Base-by-base conservation (phyloP, 768 basidiomycete species). In the Boletus rubroflammeus region DNA sequence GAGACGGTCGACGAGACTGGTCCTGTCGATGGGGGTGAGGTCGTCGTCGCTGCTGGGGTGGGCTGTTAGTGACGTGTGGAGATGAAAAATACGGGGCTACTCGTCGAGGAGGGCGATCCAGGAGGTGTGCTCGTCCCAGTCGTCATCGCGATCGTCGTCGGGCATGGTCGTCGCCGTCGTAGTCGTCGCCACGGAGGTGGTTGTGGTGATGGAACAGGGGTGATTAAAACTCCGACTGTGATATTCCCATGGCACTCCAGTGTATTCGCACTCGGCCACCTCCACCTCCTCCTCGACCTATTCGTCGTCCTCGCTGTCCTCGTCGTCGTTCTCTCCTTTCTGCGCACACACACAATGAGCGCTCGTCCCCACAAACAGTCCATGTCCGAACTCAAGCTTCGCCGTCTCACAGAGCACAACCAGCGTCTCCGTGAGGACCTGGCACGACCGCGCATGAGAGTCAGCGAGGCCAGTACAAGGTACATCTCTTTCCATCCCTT, bases 341-440 rank as follows among this genome's bases (percentile, higher is more conserved):
- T 62, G 41, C 51, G 55, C 56, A 35, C 40, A 8, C 38, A 45
- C 63, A 64, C 60, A 35, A 89, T 89, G 88, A 88, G 84, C 71
- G 76, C 82, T 53, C 83, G 88, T 63, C 85, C 86, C 25, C 87
- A 87, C 71, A 89, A 89, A 81, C 93, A 94, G 81, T 91, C 92
- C 65, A 96, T 98, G 93, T 91, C 90, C 47, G 95, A 97, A 81
- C 88, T 97, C 68, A 97, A 96, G 82, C 85, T 97, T 58, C 84
- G 94, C 35, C 80, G 95, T 38, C 76, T 98, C 67, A 90, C 87
- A 47, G 95, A 98, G 75, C 93, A 97, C 75, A 98, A 96, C 67
- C 86, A 90, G 70, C 81, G 95, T 59, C 72, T 97, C 67, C 78
- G 86, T 65, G 95, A 97, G 67, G 95, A 98, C 72, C 75, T 98